Conservation (phyloP, 768 basidiomycete species). For the Termitomyces sp. region DNA sequence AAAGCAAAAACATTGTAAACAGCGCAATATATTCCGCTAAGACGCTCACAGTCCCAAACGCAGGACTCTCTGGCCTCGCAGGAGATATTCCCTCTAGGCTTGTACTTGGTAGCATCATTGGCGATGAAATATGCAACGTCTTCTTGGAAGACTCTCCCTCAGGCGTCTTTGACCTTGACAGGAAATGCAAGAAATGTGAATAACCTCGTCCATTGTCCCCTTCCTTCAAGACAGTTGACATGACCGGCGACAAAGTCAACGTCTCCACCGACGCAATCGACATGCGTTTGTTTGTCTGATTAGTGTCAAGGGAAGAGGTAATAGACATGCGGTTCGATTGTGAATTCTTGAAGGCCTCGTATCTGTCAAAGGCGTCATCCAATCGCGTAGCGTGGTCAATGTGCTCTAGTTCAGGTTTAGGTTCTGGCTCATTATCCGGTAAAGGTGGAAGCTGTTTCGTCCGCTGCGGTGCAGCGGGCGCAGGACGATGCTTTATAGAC, state of each 20-base stretch:
- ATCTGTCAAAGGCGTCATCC: slow-evolving; percentile 87
- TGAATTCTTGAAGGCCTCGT: slow-evolving; percentile 73
- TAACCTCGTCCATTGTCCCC: slow-evolving; percentile 33
- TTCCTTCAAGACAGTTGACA: slow-evolving; percentile 23
- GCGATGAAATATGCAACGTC: slow-evolving; percentile 62
- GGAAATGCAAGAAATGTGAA: slow-evolving; percentile 54
- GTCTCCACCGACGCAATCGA: slow-evolving; percentile 65
- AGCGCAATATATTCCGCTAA: slow-evolving; percentile 1
- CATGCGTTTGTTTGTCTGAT: slow-evolving; percentile 37
- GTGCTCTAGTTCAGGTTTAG: slow-evolving; percentile 17
- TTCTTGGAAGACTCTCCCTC: slow-evolving; percentile 36
- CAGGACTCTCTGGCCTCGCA: slow-evolving; percentile 46
- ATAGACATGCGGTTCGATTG: slow-evolving; percentile 51
- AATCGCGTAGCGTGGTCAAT: slow-evolving; percentile 40
- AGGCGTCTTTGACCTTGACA: slow-evolving; percentile 59
- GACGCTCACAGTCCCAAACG: slow-evolving; percentile 60
- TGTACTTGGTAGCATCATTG: slow-evolving; percentile 38
- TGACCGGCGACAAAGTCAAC: slow-evolving; percentile 36
- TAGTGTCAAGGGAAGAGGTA: slow-evolving; percentile 35
- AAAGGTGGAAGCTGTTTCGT: slow-evolving; percentile 48
- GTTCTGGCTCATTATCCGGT: slow-evolving; percentile 11
- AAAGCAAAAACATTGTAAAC: neutral
- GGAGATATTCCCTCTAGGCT: slow-evolving; percentile 21
- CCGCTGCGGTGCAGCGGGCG: slow-evolving; percentile 44
- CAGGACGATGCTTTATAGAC: slow-evolving; percentile 31